Percentiles rank a stretch among this genome's conserved stretches.
These are phyloP conservation scores for Calvatia gigantea DNA, from an alignment of 768 basidiomycete genomes.

Conservation along the genomic window DNA sequence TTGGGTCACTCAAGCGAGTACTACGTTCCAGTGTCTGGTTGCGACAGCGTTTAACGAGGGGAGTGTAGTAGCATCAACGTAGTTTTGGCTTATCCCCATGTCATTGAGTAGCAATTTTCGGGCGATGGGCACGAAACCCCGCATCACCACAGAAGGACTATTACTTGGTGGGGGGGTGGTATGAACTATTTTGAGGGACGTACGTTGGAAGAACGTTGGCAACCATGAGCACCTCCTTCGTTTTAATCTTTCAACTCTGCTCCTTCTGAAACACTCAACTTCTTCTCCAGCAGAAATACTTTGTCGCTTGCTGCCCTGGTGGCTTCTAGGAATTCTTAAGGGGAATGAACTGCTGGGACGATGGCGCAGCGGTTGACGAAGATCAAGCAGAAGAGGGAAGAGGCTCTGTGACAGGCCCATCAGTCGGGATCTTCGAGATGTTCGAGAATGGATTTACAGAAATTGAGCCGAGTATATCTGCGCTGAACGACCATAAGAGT, in stretches of 20 bases:
- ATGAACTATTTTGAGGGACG: slow-evolving; percentile 19
- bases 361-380: slow-evolving; percentile 77
- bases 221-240: slow-evolving; percentile 75
- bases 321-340: slow-evolving; percentile 62
- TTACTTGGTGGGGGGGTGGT: not conserved
- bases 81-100: slow-evolving; percentile 87
- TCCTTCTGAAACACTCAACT: slow-evolving; percentile 84
- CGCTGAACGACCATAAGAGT: slow-evolving; percentile 91
- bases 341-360: slow-evolving; percentile 79
- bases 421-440: slow-evolving; percentile 66
- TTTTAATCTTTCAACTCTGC: slow-evolving; percentile 88
- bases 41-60: slow-evolving; percentile 93
- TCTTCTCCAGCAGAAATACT: slow-evolving; percentile 79
- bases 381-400: slow-evolving; percentile 95
- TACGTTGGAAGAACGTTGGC: slow-evolving; percentile 88
- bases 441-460: slow-evolving; percentile 76
- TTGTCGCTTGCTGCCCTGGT: slow-evolving; percentile 70
- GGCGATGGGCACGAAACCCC: slow-evolving; percentile 89
- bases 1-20: slow-evolving; percentile 82
- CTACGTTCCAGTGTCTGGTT: slow-evolving; percentile 93
- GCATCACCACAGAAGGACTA: slow-evolving; percentile 63
- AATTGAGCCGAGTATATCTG: slow-evolving; percentile 89
- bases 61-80: slow-evolving; percentile 85
- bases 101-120: slow-evolving; percentile 79
- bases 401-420: slow-evolving; percentile 86